Conservation (phyloP, 2,329 filamentous ascomycete species). For the Bipolaris bicolor region DNA sequence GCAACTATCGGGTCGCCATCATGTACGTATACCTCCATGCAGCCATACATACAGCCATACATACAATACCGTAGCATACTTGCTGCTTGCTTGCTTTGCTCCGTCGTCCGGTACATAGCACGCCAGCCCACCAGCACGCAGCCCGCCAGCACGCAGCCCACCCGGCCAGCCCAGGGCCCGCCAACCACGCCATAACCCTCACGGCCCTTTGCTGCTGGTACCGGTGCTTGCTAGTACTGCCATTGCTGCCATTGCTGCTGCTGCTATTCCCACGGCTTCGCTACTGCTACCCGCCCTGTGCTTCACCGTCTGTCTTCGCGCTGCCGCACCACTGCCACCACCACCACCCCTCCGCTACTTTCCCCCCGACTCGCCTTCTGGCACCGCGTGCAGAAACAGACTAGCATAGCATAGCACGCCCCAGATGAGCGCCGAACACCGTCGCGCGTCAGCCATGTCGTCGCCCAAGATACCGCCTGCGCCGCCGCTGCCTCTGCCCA, state of each 20-base stretch:
- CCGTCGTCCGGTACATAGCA: too few relatives aligned
- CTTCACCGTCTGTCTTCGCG: neutral
- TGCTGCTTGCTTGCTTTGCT: too few relatives aligned
- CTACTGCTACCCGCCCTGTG: neutral
- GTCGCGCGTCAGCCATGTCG: conserved; percentile 19
- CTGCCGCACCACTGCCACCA: neutral
- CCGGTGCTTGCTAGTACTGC: neutral
- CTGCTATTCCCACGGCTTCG: neutral
- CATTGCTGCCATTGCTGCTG: neutral
- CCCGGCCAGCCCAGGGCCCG: too few relatives aligned
- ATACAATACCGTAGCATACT: too few relatives aligned
- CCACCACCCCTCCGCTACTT: neutral
- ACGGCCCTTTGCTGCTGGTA: too few relatives aligned
- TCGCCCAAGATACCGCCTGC: conserved; percentile 37
- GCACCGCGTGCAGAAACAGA: neutral
- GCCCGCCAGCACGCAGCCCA: too few relatives aligned
- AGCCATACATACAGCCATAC: too few relatives aligned
- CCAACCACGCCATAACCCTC: too few relatives aligned
- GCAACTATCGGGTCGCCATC: too few relatives aligned
- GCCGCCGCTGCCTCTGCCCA: conserved; percentile 46
- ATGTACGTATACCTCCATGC: too few relatives aligned
- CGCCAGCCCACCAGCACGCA: too few relatives aligned
- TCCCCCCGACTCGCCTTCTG: neutral
- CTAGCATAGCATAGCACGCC: conserved; percentile 1
- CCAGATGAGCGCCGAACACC: conserved; percentile 16